Conservation (phyloP, 352 stramenopile genomes). For the Phytophthora parvispora region DNA sequence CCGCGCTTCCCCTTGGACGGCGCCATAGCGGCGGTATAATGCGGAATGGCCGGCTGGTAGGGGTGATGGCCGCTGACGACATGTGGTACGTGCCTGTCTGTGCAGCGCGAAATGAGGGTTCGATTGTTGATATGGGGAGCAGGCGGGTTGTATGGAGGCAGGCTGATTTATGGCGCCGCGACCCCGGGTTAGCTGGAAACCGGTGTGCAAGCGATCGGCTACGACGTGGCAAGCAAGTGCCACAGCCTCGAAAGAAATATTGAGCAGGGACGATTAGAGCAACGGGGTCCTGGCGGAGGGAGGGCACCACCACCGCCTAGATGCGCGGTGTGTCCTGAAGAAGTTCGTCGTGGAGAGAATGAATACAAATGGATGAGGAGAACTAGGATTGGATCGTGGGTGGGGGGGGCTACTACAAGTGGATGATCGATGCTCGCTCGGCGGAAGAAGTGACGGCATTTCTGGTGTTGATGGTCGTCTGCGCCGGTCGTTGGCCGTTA, state of each 20-base stretch:
- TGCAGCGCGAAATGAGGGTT: neutral
- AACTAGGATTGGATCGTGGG: neutral
- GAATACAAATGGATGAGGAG: neutral
- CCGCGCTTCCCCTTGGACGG: conserved; percentile 30
- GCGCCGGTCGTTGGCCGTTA: neutral
- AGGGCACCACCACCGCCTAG: too few relatives aligned
- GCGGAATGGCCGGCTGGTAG: conserved; percentile 19
- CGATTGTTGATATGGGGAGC: neutral
- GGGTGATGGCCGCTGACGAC: neutral
- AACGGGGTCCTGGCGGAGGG: neutral
- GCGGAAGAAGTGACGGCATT: neutral
- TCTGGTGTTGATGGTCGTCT: neutral
- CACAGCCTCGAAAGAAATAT: conserved; percentile 22
- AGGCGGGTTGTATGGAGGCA: conserved; percentile 7
- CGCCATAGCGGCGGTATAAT: conserved; percentile 25
- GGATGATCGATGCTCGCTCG: neutral
- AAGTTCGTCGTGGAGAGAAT: too few relatives aligned
- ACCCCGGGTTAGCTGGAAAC: neutral
- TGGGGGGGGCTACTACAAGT: neutral
- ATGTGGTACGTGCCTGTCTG: conserved; percentile 5
- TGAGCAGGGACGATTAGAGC: conserved; percentile 12
- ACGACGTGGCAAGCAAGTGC: neutral
- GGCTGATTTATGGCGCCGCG: neutral
- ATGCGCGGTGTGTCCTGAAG: too few relatives aligned
- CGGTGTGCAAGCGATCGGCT: neutral